phyloP scores from a whole-genome alignment of 768 basidiomycete species.

The Suillus occidentalis region DNA sequence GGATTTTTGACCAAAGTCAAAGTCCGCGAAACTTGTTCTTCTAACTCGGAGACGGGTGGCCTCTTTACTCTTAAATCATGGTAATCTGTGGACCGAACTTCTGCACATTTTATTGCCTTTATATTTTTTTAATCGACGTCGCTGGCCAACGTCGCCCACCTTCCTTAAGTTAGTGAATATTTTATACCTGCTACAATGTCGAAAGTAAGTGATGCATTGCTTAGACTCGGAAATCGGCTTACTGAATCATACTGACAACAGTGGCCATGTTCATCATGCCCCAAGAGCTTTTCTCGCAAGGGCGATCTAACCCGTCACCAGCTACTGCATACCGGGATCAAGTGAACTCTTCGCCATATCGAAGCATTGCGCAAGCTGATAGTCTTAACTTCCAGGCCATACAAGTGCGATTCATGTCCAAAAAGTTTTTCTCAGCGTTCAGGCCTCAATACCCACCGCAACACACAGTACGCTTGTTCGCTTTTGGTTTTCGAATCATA shows the following conservation, averaged over 20 bases:
- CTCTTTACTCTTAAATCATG: slow-evolving; percentile 21
- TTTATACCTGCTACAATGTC: background rate
- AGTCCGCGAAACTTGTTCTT: slow-evolving; percentile 12
- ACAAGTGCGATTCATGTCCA: slow-evolving; percentile 50
- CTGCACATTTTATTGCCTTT: slow-evolving; percentile 14
- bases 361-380: slow-evolving; percentile 2
- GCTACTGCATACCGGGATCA: slow-evolving; percentile 47
- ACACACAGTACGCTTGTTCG: slow-evolving; percentile 56
- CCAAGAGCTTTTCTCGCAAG: slow-evolving; percentile 52
- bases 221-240: too few species aligned
- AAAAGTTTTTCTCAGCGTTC: slow-evolving; percentile 60
- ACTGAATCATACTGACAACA: slow-evolving; percentile 15
- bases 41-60: slow-evolving; percentile 11
- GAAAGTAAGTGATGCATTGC: slow-evolving; percentile 1
- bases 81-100: background rate
- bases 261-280: slow-evolving; percentile 46
- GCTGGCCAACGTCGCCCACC: slow-evolving; percentile 45
- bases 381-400: slow-evolving; percentile 39
- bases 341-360: slow-evolving; percentile 34
- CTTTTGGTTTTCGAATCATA: background rate
- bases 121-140: slow-evolving; percentile 35
- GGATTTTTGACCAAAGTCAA: slow-evolving; percentile 12
- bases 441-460: slow-evolving; percentile 62
- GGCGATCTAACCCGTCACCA: slow-evolving; percentile 63
- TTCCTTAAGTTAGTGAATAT: slow-evolving; percentile 13